Evolutionary conservation across 495 filamentous ascomycete species (phyloP).

Genomic region (Glonium stellatum): DNA sequence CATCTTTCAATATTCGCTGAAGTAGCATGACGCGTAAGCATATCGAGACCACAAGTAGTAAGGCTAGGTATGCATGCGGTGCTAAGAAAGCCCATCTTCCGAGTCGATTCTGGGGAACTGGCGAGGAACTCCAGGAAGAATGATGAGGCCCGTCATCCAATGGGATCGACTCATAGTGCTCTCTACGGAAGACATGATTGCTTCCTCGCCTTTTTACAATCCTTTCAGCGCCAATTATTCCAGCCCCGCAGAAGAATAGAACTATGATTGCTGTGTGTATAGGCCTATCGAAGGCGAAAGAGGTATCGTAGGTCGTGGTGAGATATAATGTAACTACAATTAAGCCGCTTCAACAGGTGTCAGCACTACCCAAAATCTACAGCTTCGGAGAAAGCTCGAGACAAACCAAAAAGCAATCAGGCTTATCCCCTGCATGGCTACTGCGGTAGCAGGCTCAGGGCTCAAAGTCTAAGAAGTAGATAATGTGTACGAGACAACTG

Average conservation of each 20-base stretch:
- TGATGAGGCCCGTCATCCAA: not conserved
- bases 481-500: no score
- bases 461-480: no score
- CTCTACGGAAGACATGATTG: not conserved
- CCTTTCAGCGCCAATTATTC: conserved; percentile 21
- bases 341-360: conserved; percentile 20
- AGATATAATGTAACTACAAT: conserved; percentile 24
- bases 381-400: no score
- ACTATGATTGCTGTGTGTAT: conserved; percentile 30
- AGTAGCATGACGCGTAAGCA: conserved; percentile 27
- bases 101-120: conserved; percentile 17
- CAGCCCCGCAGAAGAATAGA: conserved; percentile 20
- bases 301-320: conserved; percentile 13
- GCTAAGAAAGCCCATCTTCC: not conserved
- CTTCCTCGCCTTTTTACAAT: not conserved
- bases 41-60: conserved; percentile 27
- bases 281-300: conserved; percentile 33
- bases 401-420: no score
- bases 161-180: not conserved
- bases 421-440: no score
- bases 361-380: no score
- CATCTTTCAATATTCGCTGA: conserved; percentile 18
- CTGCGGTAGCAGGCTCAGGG: no score
- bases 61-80: no score
- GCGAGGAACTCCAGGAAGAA: not conserved